Base-by-base conservation (phyloP, 257 asterid genomes). In the Penstemon newberryi region DNA sequence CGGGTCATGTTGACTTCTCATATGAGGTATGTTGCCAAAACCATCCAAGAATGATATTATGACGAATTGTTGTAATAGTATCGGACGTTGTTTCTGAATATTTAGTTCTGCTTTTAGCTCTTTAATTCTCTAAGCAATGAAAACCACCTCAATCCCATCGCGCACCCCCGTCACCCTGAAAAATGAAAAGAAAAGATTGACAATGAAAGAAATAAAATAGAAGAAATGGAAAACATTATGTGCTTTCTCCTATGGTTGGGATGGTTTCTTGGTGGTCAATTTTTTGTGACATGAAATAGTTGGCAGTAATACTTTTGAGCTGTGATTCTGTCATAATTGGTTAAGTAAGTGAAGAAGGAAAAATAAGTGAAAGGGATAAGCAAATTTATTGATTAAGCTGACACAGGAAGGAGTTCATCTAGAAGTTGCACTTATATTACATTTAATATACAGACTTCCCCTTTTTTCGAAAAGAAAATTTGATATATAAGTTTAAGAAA, bases 1-100 rank as follows among this genome's bases (percentile, higher is more conserved):
- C 99, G 5, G 99, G 99, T 49, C 99, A 94, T 67, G 99, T 94
- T 62, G 99, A 94, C 81, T 94, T 94, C 87, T 94, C 99, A n/a
- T 94, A 94, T 75, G 99, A 94, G 97, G 97, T 91, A 87, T 66
- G 74, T 71, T 65, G 73, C 65, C 65, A 44, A 42, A 51, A 60
- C 55, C 50, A 25, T 46, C 69, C 36, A 60, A 57, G 19, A 71
- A 7, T 12, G 41, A 12, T 62, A 47, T 6, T 63, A 7, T 61
- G 40, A 52, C 37, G 50, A 50, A 55, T 37, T 54, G 5, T 60
- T 50, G 7, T 49, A 15, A 61, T 15, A 11, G 8, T 61, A 25
- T 25, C 33, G 65, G 33, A 39, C 66, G 75, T 9, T 42, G 53
- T 39, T 4, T 45, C 6, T 57, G 12, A 63, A 60, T 12, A 50